Percentiles rank a stretch among this genome's conserved stretches.
Conservation (phyloP, 208 protist species). For the Crithidia bombi region DNA sequence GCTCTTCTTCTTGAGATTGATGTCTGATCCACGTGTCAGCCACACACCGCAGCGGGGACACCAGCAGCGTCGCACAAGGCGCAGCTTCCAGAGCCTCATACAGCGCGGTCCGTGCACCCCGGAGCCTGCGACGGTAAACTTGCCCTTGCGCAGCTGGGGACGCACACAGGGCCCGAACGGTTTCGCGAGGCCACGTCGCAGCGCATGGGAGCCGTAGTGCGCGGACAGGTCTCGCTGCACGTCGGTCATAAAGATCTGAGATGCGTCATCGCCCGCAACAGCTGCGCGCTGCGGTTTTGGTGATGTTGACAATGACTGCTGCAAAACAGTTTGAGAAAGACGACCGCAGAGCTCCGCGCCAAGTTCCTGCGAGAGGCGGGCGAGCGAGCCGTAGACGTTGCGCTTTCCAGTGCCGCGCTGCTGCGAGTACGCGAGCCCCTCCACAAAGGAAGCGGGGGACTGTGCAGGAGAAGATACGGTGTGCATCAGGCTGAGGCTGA, state of each 20-base stretch:
- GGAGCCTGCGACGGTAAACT: background rate
- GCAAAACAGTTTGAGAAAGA: constrained; percentile 51
- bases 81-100: constrained; percentile 52
- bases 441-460: constrained; percentile 11
- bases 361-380: constrained; percentile 52
- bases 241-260: constrained; percentile 6
- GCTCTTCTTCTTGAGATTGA: background rate
- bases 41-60: constrained; percentile 67
- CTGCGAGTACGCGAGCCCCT: constrained; percentile 27
- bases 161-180: constrained; percentile 59
- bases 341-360: constrained; percentile 75
- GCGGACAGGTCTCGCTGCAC: constrained; percentile 66
- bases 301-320: background rate
- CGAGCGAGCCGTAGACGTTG: constrained; percentile 12
- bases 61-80: constrained; percentile 45
- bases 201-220: constrained; percentile 78
- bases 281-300: background rate
- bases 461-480: background rate
- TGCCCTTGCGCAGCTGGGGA: constrained; percentile 31
- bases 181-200: constrained; percentile 54
- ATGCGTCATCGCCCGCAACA: background rate
- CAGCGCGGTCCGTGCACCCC: constrained; percentile 43
- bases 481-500: background rate
- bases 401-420: constrained; percentile 1
- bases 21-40: constrained; percentile 35